phyloP scores from a whole-genome alignment of 75 land plant species.

The Cupressus sempervirens region DNA sequence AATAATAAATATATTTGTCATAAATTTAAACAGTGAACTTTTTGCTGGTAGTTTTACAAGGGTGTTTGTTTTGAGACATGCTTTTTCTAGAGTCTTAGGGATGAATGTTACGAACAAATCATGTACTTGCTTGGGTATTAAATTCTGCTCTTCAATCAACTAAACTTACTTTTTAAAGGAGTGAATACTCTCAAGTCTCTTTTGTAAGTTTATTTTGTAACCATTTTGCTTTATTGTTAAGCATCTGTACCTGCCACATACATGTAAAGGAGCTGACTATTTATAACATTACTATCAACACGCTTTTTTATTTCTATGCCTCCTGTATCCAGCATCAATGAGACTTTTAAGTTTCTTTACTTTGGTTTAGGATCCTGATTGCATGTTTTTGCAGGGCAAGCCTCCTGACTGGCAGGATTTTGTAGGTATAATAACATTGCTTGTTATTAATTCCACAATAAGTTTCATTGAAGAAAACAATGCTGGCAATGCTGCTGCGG shows the following conservation, averaged over 20 bases:
- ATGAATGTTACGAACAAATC: not conserved
- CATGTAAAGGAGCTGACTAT: not conserved
- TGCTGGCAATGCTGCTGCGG: slow-evolving; percentile 98
- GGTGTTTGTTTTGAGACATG: not conserved
- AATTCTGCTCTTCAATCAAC: not conserved
- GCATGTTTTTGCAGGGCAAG: slow-evolving; percentile 56
- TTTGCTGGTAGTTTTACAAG: not conserved
- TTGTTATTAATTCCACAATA: slow-evolving; percentile 88
- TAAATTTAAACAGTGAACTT: not conserved
- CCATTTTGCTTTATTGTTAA: not conserved
- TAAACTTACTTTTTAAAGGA: not conserved
- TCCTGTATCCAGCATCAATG: not conserved
- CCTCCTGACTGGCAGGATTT: slow-evolving; percentile 99
- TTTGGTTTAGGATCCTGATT: not conserved
- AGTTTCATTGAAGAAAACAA: slow-evolving; percentile 99
- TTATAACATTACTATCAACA: not conserved
- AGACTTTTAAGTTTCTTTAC: slow-evolving; percentile 8
- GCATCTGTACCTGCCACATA: not conserved
- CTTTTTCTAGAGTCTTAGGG: not conserved
- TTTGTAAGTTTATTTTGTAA: not conserved
- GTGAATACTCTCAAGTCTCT: not conserved
- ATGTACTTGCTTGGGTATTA: not conserved
- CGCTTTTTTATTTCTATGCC: not conserved
- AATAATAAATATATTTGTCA: not conserved
- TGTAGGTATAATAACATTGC: slow-evolving; percentile 80